Base-by-base conservation (phyloP, 1,284 basidiomycete species). In the Ceratobasidium sp. region DNA sequence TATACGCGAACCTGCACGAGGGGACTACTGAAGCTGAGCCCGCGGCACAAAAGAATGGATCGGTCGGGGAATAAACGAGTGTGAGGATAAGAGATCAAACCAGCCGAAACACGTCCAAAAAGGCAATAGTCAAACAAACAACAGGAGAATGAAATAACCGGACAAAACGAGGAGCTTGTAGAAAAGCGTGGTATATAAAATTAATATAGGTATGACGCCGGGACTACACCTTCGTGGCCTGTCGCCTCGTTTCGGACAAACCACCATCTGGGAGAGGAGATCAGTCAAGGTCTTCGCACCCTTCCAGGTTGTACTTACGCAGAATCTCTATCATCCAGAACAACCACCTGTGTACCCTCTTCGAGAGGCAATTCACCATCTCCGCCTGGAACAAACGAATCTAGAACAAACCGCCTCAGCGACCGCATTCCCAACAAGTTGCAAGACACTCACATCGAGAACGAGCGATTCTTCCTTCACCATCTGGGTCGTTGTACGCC, bases 201-300 rank as follows among this genome's bases (percentile, higher is more conserved):
- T 67, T 55, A 71, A 67, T 70, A 71, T 38, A 73, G 70, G 49
- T 94, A 96, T 70, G 93, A 88, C 57, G 92, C 91, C 5, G 93
- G 93, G 60, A 96, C 91, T 27, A 95, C 91, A 32, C 93, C 93
- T 80, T 95, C 92, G 60, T 82, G 84, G 17, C 92, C 91, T 58
- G 88, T 88, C 64, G 84, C 85, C 25, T 86, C 81, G 77, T 95
- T 91, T 52, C 92, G 85, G 68, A 90, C 92, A 76, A 92, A 95
- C 93, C 93, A 96, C 93, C 94, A 96, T 64, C 93, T 94, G 72
- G 1, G 27, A 27, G 35, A 15, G 42, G 69, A 49, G 58, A 73
- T 74, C 25, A 72, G 55, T 58, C 53, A 72, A 68, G 68, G 42
- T 64, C 31, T 68, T 35, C 67, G 72, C 3, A 74, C 43, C n/a